Evolutionary conservation across 2,329 filamentous ascomycete species (phyloP).

Genomic region (Arachnopeziza araneosa): DNA sequence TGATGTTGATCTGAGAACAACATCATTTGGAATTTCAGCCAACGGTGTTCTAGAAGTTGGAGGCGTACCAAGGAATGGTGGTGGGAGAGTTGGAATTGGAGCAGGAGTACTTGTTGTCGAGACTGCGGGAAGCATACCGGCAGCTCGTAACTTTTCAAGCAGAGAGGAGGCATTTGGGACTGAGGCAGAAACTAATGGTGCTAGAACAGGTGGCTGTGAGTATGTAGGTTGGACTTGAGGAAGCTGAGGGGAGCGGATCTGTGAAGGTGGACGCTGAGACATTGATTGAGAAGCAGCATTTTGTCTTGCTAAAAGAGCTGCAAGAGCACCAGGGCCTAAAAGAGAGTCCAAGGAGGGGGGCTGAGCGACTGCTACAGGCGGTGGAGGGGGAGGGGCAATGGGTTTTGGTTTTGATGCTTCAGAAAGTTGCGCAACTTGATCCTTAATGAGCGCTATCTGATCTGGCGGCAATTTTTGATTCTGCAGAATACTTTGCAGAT

Average conservation of each 20-base stretch:
- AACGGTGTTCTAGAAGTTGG: conserved; percentile 23
- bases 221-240: conserved; percentile 35
- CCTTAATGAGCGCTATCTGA: conserved; percentile 77
- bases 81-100: conserved; percentile 33
- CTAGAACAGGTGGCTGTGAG: conserved; percentile 28
- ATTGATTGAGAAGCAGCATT: conserved; percentile 45
- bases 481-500: conserved; percentile 76
- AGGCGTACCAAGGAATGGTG: conserved; percentile 24
- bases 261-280: conserved; percentile 35
- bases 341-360: conserved; percentile 48
- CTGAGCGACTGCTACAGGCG: conserved; percentile 16
- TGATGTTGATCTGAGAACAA: conserved; percentile 59
- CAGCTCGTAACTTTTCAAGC: conserved; percentile 61
- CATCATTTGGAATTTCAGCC: conserved; percentile 36
- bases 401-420: conserved; percentile 29
- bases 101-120: conserved; percentile 35
- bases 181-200: conserved; percentile 31
- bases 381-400: conserved; percentile 32
- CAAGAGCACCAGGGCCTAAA: conserved; percentile 40
- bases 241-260: conserved; percentile 47
- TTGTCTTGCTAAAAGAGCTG: conserved; percentile 50
- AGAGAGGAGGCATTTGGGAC: conserved; percentile 44
- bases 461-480: conserved; percentile 72
- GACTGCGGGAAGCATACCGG: conserved; percentile 55
- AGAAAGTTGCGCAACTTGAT: conserved; percentile 71